A percentile compares a stretch with the other conserved stretches of the same genome.
Conservation (phyloP, 306 rosid species). For the Purshia tridentata region DNA sequence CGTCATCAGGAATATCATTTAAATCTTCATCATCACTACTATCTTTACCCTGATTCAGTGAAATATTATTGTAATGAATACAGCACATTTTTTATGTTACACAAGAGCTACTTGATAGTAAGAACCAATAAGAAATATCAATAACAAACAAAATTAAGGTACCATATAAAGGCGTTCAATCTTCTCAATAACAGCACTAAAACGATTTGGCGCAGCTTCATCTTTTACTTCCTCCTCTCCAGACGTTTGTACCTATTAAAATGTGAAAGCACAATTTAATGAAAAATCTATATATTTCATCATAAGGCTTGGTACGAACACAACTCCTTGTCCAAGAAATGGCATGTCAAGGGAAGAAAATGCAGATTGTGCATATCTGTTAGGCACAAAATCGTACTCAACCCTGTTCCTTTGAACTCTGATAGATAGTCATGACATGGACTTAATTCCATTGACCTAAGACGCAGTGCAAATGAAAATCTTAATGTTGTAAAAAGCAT, state of each 20-base stretch:
- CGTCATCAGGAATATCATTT: conserved; percentile 79
- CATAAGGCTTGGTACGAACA: background rate
- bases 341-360: background rate
- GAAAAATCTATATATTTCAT: background rate
- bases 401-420: background rate
- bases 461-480: background rate
- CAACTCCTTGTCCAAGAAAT: background rate
- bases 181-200: conserved; percentile 97
- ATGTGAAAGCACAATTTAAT: conserved; percentile 11
- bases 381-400: background rate
- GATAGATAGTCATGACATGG: background rate
- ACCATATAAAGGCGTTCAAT: conserved; percentile 96
- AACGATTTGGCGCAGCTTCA: conserved; percentile 73
- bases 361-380: background rate
- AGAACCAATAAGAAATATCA: background rate
- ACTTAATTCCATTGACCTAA: background rate
- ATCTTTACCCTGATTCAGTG: conserved; percentile 73
- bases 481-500: background rate
- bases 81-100: background rate
- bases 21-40: conserved; percentile 91
- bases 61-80: conserved; percentile 1
- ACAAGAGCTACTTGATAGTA: background rate
- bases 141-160: conserved; percentile 15
- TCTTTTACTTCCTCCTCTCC: conserved; percentile 72
- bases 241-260: conserved; percentile 55